These are phyloP conservation scores for Onygenales sp. DNA, from an alignment of 2,329 filamentous ascomycete species.

Conservation along the genomic window DNA sequence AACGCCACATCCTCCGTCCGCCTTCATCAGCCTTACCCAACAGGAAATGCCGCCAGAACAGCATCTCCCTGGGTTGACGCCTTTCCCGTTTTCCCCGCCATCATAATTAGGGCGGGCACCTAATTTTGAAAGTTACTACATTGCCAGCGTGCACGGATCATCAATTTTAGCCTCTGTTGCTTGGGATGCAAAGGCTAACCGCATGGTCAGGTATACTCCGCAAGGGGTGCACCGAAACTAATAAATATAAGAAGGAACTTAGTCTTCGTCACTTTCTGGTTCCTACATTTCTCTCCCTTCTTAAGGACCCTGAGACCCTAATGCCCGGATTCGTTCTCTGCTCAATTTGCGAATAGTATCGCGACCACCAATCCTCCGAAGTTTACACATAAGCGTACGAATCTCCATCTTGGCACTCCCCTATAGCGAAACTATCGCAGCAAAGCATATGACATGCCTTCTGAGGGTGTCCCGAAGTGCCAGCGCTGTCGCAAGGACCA, in stretches of 20 bases:
- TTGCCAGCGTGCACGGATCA: conserved; percentile 1
- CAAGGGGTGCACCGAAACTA: neutral
- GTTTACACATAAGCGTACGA: neutral
- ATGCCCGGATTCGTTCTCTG: neutral
- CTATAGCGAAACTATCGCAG: conserved; percentile 1
- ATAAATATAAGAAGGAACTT: conserved; percentile 4
- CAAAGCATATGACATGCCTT: conserved; percentile 10
- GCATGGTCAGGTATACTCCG: neutral
- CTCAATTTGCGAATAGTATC: neutral
- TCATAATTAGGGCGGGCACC: neutral
- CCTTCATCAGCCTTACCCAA: conserved; percentile 3
- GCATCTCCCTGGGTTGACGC: neutral
- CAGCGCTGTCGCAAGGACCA: conserved; percentile 14
- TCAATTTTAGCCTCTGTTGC: neutral
- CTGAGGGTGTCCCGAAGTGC: conserved; percentile 15
- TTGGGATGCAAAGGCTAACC: neutral
- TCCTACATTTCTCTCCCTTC: neutral
- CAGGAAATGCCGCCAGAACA: neutral
- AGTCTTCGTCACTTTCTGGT: neutral
- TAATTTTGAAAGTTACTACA: conserved; percentile 1
- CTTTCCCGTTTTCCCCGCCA: conserved; percentile 4
- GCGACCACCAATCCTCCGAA: neutral
- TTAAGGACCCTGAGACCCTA: neutral
- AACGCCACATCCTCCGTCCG: neutral
- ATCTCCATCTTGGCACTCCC: neutral